A percentile compares a stretch with the other conserved stretches of the same genome.
Evolutionary conservation across 768 basidiomycete genomes (phyloP).

Genomic region (Tricholoma sp.): DNA sequence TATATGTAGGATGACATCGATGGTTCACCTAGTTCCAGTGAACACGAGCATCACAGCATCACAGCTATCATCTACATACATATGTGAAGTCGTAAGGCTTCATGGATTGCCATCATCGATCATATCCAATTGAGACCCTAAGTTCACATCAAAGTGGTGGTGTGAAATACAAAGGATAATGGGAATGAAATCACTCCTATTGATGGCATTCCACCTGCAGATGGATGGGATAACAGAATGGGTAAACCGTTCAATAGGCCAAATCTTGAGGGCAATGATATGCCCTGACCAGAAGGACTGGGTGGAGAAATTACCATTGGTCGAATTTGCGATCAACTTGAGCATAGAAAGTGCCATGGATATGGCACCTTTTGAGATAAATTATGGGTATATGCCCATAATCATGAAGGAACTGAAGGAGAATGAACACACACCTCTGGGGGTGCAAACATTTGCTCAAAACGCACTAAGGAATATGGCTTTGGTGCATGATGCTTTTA

Average conservation of each 20-base stretch:
- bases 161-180: neutral
- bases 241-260: slow-evolving; percentile 4
- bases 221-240: neutral
- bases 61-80: neutral
- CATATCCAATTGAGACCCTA: neutral
- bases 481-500: neutral
- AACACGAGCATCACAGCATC: neutral
- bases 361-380: neutral
- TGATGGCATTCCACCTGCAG: neutral
- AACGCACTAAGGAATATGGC: neutral
- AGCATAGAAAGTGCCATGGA: neutral
- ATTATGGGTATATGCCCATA: slow-evolving; percentile 17
- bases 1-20: neutral
- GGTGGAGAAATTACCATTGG: neutral
- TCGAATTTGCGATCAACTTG: neutral
- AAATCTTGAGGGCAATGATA: neutral
- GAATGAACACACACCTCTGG: neutral
- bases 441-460: neutral
- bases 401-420: slow-evolving; percentile 10
- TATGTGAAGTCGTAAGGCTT: neutral
- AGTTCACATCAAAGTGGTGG: neutral
- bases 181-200: neutral
- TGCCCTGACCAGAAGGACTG: neutral
- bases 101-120: neutral
- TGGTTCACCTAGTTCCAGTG: neutral